phyloP scores from a whole-genome alignment of 768 basidiomycete species.

The Suillus weaverae region DNA sequence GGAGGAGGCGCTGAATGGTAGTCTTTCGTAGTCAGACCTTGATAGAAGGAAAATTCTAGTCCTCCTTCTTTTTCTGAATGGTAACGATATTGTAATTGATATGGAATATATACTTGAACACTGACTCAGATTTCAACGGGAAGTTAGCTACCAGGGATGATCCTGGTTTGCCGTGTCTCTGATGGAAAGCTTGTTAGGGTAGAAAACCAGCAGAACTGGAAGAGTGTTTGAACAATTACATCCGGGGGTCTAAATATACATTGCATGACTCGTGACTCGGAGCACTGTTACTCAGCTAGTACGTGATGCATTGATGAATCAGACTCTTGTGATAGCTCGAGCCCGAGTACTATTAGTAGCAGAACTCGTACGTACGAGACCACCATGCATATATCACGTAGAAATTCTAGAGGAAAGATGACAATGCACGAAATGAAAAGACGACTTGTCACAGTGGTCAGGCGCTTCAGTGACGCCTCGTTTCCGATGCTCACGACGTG shows the following conservation, averaged over 20 bases:
- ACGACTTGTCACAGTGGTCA: not conserved
- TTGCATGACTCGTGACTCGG: not conserved
- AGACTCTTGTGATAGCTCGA: not conserved
- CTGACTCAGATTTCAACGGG: too few species aligned
- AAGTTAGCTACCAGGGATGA: not conserved
- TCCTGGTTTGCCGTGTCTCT: not conserved
- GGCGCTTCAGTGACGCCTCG: not conserved
- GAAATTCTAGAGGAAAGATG: not conserved
- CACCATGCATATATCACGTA: not conserved
- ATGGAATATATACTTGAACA: too few species aligned
- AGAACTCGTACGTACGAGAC: not conserved
- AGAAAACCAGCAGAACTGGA: too few species aligned
- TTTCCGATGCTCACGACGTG: not conserved
- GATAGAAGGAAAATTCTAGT: too few species aligned
- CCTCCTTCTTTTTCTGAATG: too few species aligned
- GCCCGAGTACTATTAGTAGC: too few species aligned
- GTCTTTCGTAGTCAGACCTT: too few species aligned
- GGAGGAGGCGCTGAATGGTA: too few species aligned
- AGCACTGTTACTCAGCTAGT: not conserved
- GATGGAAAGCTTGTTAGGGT: too few species aligned
- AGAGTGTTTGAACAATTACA: too few species aligned
- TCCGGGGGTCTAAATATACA: not conserved
- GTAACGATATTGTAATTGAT: too few species aligned
- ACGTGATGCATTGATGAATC: too few species aligned
- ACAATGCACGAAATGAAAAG: not conserved